A percentile compares a stretch with the other conserved stretches of the same genome.
Conservation (phyloP, 2,329 filamentous ascomycete species). For the Exophiala sideris region DNA sequence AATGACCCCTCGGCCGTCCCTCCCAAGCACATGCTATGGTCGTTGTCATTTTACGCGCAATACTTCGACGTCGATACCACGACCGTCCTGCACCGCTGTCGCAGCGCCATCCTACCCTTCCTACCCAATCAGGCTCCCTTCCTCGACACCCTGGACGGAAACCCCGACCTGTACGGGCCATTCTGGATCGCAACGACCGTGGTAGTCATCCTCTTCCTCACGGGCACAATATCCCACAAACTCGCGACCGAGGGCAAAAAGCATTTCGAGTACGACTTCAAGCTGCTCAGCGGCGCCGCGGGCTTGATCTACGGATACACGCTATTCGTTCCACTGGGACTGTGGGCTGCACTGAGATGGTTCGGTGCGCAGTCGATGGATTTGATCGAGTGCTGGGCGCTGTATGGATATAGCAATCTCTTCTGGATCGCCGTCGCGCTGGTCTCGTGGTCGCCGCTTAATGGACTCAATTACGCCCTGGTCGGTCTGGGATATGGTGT, state of each 20-base stretch:
- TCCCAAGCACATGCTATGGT: conserved; percentile 88
- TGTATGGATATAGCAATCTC: conserved; percentile 95
- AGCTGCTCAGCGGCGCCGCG: conserved; percentile 79
- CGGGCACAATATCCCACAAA: conserved; percentile 92
- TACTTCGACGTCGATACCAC: conserved; percentile 98
- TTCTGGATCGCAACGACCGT: conserved; percentile 99
- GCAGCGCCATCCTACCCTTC: conserved; percentile 78
- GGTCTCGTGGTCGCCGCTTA: conserved; percentile 83
- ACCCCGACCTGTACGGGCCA: conserved; percentile 92
- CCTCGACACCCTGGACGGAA: conserved; percentile 93
- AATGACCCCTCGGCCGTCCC: conserved; percentile 44
- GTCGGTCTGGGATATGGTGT: conserved; percentile 80
- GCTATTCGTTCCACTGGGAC: conserved; percentile 72
- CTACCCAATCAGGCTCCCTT: conserved; percentile 85
- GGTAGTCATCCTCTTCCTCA: conserved; percentile 89
- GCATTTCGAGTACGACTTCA: conserved; percentile 53
- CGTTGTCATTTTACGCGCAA: conserved; percentile 87
- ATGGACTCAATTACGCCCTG: conserved; percentile 88
- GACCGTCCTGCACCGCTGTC: conserved; percentile 81
- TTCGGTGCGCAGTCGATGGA: conserved; percentile 93
- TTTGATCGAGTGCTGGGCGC: conserved; percentile 87
- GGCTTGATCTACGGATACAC: conserved; percentile 96
- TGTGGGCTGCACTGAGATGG: conserved; percentile 89
- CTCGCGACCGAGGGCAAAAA: conserved; percentile 51
- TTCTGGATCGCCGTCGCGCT: conserved; percentile 95